Base-by-base conservation (phyloP, 1,139 yeast species). In the Candida albicans region DNA sequence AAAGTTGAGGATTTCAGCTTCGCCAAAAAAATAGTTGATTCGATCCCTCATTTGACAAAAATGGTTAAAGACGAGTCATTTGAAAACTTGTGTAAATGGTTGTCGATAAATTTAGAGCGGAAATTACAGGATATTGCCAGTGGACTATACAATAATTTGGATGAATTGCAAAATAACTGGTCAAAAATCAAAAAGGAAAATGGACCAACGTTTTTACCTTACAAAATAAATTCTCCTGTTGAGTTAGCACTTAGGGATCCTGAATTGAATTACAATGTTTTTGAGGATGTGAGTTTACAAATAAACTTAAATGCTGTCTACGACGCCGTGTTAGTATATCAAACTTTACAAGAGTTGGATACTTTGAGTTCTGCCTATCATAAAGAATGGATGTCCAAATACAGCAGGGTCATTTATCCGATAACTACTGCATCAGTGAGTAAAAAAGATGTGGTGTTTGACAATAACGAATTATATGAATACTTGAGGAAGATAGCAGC, bases 301-400 rank as follows among this genome's bases (percentile, higher is more conserved):
- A 72, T 86, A 28, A 82, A 84, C 45, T 64, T 90, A 42, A 76
- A 82, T 12, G 85, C 90, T 10, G 70, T 93, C 22, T 87, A 81
- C 60, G 97, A 93, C 63, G 84, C 95, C 5, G 79, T 88, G 22
- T 71, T 91, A 56, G 96, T 93, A 0, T 91, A 86, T 58, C 80
- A 82, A 44, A 84, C 91, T 6, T 72, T 91, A 41, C 82, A 84
- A 38, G 85, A 84, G 57, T 67, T 76, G 8, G 82, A 79, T 7
- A 75, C 76, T 42, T 74, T 93, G 43, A 73, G 80, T 37, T 70
- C 73, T 25, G 81, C 82, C 47, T 84, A 85, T 55, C 79, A 81
- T 46, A 85, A 82, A 50, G 96, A 89, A 61, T 74, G 93, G 68
- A 73, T 79, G 49, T 78, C 83, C 46, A 86, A 89, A 57, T 82